A percentile compares a stretch with the other conserved stretches of the same genome.
Evolutionary conservation across 139 green algal species (phyloP).

Genomic region (Tetratostichococcus sp.): DNA sequence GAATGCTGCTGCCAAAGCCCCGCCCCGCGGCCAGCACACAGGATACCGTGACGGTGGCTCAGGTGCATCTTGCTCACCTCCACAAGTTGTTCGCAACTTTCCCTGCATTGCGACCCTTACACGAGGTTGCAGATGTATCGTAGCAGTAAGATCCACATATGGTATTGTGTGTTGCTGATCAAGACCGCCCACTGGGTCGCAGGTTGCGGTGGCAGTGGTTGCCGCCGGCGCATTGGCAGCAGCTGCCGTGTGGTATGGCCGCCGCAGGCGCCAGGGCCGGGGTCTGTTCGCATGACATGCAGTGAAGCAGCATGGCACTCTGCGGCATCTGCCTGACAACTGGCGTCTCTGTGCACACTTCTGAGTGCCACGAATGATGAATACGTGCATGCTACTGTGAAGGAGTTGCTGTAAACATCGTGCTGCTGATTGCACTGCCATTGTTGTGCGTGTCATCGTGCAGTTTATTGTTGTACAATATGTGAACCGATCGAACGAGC

Average conservation of each 20-base stretch:
- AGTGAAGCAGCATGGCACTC: background rate
- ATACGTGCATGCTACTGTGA: too few relatives aligned
- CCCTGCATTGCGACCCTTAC: too few relatives aligned
- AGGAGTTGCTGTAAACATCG: too few relatives aligned
- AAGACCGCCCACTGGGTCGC: background rate
- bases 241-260: constrained; percentile 9
- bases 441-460: too few relatives aligned
- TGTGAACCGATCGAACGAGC: too few relatives aligned
- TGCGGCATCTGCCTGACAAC: background rate
- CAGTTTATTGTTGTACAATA: too few relatives aligned
- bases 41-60: background rate
- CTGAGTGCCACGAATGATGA: too few relatives aligned
- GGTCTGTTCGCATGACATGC: background rate
- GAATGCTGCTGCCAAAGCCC: background rate
- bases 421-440: too few relatives aligned
- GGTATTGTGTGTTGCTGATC: background rate
- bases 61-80: background rate
- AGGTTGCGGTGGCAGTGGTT: constrained; percentile 7
- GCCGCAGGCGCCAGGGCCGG: constrained; percentile 3
- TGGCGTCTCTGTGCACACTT: too few relatives aligned
- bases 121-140: too few relatives aligned
- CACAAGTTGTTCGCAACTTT: background rate
- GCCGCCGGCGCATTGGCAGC: constrained; percentile 1
- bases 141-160: too few relatives aligned
- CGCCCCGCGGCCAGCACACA: background rate